A percentile compares a stretch with the other conserved stretches of the same genome.
phyloP scores from a whole-genome alignment of 192 early-diverging fungal species.

The Mortierella antarctica region DNA sequence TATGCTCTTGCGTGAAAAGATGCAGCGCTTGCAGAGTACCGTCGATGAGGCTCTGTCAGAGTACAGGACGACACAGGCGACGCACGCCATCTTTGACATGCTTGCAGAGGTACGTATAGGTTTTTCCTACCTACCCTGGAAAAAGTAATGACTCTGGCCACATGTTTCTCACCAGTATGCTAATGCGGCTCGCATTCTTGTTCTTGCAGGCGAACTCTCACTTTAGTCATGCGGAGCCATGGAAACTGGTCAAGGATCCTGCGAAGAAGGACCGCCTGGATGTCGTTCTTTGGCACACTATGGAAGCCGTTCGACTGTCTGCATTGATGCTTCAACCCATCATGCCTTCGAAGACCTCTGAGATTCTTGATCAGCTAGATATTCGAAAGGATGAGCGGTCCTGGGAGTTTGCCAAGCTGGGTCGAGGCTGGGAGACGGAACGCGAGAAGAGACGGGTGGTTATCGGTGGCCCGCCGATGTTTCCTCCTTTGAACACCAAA shows the following conservation, averaged over 20 bases:
- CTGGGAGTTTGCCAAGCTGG: constrained; percentile 69
- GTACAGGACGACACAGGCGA: constrained; percentile 34
- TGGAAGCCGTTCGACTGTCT: constrained; percentile 80
- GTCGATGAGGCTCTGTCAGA: constrained; percentile 47
- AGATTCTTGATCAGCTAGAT: constrained; percentile 74
- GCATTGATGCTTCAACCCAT: constrained; percentile 84
- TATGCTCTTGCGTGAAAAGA: constrained; percentile 34
- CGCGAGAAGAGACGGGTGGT: constrained; percentile 1
- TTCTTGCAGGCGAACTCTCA: constrained; percentile 72
- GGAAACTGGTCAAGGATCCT: constrained; percentile 74
- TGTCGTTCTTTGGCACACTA: constrained; percentile 75
- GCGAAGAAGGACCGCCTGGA: constrained; percentile 62
- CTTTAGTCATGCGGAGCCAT: constrained; percentile 79
- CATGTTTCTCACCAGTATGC: neutral
- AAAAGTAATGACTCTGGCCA: neutral
- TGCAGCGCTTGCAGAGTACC: constrained; percentile 47
- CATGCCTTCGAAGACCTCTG: constrained; percentile 81
- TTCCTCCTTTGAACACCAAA: constrained; percentile 23
- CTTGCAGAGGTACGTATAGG: constrained; percentile 62
- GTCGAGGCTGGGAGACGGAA: constrained; percentile 65
- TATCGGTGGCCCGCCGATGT: constrained; percentile 3
- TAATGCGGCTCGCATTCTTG: neutral
- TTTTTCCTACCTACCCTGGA: neutral
- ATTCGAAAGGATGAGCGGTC: constrained; percentile 65
- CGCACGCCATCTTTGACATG: constrained; percentile 66